Evolutionary conservation across 306 rosid species (phyloP), one percentile per base, ranked within the genome.

Genomic region (Vachellia collinsii): DNA sequence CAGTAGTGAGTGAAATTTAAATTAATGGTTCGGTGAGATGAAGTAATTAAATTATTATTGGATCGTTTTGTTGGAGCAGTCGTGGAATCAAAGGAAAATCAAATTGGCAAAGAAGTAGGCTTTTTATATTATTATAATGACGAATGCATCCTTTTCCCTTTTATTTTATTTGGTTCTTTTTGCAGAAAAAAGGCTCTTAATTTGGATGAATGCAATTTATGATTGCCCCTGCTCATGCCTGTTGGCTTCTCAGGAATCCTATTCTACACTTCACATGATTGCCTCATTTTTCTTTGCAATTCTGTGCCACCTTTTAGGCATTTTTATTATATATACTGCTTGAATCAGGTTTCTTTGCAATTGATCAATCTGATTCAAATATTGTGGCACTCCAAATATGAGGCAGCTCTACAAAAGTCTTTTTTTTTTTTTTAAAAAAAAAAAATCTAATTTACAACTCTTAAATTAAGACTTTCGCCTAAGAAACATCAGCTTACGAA

Each of bases 1-100:
- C 3, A 16, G 38, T 17, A 7, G 20, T 19, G 19, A 39, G 41
- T 22, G 3, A 61, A 23, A 61, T 61, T 34, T 37, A 14, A 34
- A 8, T 65, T 14, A 36, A 37, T 37, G 20, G 11, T 68, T 68
- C 10, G 73, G 42, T 61, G 53, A 79, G 17, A 22, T 62, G 16
- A 63, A 41, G 29, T 56, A 56, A 19, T 6, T 16, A 64, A 72
- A 48, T 72, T 48, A 63, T 63, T 48, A 46, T 63, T 48, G 48
- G 1, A 51, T 29, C 0, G 65, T 59, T 59, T 11, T 20, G 86
- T 37, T 34, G 68, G 87, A 82, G 79, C 74, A 82, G 73, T 77
- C 88, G 63, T 88, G 38, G 20, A 77, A 42, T 42, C 51, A 42
- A 84, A 82, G 88, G 59, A 29, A 88, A 38, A 51, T 22, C 1